A percentile compares a stretch with the other conserved stretches of the same genome.
Conservation (phyloP, 2,329 filamentous ascomycete genomes). For the Monosporascus sp. region DNA sequence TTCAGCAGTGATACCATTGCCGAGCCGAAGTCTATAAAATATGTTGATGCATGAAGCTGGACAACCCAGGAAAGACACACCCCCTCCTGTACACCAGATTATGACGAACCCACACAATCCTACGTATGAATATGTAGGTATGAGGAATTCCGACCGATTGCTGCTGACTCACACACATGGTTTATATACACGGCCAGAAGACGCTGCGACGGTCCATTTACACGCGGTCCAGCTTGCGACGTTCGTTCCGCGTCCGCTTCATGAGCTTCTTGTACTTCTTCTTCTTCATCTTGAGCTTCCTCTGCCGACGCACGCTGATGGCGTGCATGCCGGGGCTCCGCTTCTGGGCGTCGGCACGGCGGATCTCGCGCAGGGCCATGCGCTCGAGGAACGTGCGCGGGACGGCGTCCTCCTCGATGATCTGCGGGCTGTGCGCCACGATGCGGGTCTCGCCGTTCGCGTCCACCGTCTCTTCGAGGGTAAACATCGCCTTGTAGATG, state of each 20-base stretch:
- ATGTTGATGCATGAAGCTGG: conserved; percentile 6
- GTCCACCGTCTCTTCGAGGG: conserved; percentile 62
- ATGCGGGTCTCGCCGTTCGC: conserved; percentile 56
- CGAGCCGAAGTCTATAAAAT: conserved; percentile 6
- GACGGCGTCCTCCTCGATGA: conserved; percentile 43
- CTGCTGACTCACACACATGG: not conserved
- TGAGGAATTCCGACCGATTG: not conserved
- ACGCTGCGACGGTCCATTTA: conserved; percentile 26
- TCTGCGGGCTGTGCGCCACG: conserved; percentile 54
- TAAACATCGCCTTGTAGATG: conserved; percentile 60
- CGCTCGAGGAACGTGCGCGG: conserved; percentile 63
- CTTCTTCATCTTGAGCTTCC: conserved; percentile 99
- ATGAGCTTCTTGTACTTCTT: conserved; percentile 99
- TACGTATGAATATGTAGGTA: conserved; percentile 2
- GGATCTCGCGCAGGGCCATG: conserved; percentile 60
- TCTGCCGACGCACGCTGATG: conserved; percentile 87
- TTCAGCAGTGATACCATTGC: not conserved
- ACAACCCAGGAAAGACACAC: conserved; percentile 1
- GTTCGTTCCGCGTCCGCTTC: conserved; percentile 82
- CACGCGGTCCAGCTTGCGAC: conserved; percentile 74
- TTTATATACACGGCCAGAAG: conserved; percentile 12
- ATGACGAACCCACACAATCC: conserved; percentile 12
- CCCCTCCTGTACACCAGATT: conserved; percentile 18
- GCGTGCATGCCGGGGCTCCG: conserved; percentile 60
- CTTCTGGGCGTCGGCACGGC: conserved; percentile 50